A percentile compares a stretch with the other conserved stretches of the same genome.
phyloP scores from a whole-genome alignment of 2,329 filamentous ascomycete genomes.

The Fusarium mexicanum region DNA sequence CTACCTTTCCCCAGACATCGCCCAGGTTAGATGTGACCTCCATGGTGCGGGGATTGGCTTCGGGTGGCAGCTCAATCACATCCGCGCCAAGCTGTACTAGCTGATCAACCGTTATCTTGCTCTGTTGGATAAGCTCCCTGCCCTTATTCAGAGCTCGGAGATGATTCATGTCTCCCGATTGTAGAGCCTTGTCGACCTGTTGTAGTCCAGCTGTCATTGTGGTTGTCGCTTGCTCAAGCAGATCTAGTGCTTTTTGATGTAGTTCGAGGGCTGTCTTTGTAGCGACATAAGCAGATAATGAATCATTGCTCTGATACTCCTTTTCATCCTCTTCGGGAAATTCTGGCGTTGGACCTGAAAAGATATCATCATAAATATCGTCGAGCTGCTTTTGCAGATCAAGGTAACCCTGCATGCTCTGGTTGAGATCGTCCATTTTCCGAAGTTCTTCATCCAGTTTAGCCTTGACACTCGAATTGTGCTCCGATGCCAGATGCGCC shows the following conservation, averaged over 20 bases:
- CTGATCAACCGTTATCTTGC: conserved; percentile 20
- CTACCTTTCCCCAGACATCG: conserved; percentile 62
- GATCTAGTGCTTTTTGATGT: conserved; percentile 53
- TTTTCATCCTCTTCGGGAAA: conserved; percentile 63
- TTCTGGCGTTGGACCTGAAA: conserved; percentile 61
- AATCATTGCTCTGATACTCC: conserved; percentile 51
- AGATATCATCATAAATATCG: conserved; percentile 61
- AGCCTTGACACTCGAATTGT: conserved; percentile 51
- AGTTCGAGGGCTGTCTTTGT: conserved; percentile 49
- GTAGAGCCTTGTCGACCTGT: conserved; percentile 55
- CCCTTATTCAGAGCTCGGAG: conserved; percentile 23
- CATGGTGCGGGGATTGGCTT: conserved; percentile 57
- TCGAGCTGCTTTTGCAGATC: conserved; percentile 59
- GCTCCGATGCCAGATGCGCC: conserved; percentile 56
- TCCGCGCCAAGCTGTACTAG: conserved; percentile 20
- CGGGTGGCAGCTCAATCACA: conserved; percentile 40
- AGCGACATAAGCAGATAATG: conserved; percentile 51
- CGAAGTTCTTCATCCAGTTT: conserved; percentile 54
- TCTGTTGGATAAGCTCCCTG: conserved; percentile 14
- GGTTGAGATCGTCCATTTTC: conserved; percentile 50
- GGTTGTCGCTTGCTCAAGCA: conserved; percentile 52
- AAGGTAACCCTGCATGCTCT: conserved; percentile 48
- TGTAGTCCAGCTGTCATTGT: conserved; percentile 48
- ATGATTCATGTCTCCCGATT: conserved; percentile 45
- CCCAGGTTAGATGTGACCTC: conserved; percentile 46